These are phyloP conservation scores for Botrytis squamosa DNA, from an alignment of 2,329 filamentous ascomycete species.

Conservation along the genomic window DNA sequence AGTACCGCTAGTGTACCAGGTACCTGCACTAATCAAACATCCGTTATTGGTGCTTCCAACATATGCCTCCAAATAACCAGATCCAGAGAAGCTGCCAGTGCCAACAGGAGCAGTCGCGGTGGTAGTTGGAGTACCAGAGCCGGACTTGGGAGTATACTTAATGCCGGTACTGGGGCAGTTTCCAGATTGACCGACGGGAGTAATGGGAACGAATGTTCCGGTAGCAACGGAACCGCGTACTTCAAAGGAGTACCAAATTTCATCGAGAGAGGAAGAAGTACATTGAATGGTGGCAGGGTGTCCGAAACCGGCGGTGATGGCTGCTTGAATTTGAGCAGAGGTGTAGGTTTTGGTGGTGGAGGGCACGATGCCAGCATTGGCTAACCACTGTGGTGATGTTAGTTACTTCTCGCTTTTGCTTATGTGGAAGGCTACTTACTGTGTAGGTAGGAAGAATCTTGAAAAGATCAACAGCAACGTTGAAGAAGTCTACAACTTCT, in stretches of 20 bases:
- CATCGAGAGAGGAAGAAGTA: conserved; percentile 46
- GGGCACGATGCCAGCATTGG: conserved; percentile 59
- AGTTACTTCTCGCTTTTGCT: neutral
- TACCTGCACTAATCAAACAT: conserved; percentile 66
- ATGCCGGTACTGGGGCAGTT: conserved; percentile 61
- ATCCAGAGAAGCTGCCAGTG: conserved; percentile 47
- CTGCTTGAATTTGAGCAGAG: conserved; percentile 44
- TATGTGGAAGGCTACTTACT: conserved; percentile 37
- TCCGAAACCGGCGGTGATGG: conserved; percentile 48
- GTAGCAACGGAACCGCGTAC: conserved; percentile 52
- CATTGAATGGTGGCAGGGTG: conserved; percentile 48
- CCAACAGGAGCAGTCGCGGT: conserved; percentile 34
- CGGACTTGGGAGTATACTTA: conserved; percentile 49
- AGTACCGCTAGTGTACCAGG: conserved; percentile 66
- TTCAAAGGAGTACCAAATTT: conserved; percentile 55
- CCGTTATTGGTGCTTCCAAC: conserved; percentile 51
- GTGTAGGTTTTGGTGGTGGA: conserved; percentile 45
- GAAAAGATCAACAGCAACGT: conserved; percentile 44
- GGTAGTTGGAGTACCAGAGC: conserved; percentile 30
- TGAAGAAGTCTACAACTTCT: conserved; percentile 55
- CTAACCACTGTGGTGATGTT: conserved; percentile 47
- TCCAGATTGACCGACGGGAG: conserved; percentile 25
- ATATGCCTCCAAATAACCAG: conserved; percentile 58
- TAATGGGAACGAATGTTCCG: conserved; percentile 47
- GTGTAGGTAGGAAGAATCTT: conserved; percentile 64